Evolutionary conservation across 768 basidiomycete species (phyloP).

Genomic region (Heimioporus sp.): DNA sequence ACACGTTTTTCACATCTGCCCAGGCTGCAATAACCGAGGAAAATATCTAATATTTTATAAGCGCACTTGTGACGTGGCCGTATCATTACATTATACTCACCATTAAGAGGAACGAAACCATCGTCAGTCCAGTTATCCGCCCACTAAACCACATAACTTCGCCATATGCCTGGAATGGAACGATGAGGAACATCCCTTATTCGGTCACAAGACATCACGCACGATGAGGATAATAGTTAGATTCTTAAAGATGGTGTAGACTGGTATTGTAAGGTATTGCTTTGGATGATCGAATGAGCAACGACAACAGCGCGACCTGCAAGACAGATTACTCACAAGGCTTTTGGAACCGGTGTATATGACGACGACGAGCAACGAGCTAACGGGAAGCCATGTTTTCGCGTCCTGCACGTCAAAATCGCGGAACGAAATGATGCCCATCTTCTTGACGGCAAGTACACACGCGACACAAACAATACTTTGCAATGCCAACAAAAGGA

Average conservation of each 20-base stretch:
- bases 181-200: not conserved
- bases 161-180: conserved; percentile 75
- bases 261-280: conserved; percentile 97
- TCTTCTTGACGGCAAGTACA: conserved; percentile 69
- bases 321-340: conserved; percentile 58
- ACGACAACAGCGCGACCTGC: not conserved
- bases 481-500: conserved; percentile 89
- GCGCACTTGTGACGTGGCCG: not conserved
- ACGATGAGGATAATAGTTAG: conserved; percentile 98
- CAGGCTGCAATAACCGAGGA: conserved; percentile 98
- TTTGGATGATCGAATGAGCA: conserved; percentile 30
- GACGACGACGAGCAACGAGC: conserved; percentile 85
- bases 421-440: conserved; percentile 81
- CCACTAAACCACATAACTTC: conserved; percentile 98
- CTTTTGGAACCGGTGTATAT: conserved; percentile 99
- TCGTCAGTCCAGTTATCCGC: conserved; percentile 79
- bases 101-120: conserved; percentile 92
- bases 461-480: conserved; percentile 82
- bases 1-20: conserved; percentile 63
- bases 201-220: conserved; percentile 26
- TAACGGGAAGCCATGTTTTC: conserved; percentile 93
- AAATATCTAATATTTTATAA: conserved; percentile 54
- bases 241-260: conserved; percentile 99
- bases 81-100: conserved; percentile 37
- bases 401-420: conserved; percentile 82